Base-by-base conservation (phyloP, 106 monocot species). In the Platanthera zijinensis region DNA sequence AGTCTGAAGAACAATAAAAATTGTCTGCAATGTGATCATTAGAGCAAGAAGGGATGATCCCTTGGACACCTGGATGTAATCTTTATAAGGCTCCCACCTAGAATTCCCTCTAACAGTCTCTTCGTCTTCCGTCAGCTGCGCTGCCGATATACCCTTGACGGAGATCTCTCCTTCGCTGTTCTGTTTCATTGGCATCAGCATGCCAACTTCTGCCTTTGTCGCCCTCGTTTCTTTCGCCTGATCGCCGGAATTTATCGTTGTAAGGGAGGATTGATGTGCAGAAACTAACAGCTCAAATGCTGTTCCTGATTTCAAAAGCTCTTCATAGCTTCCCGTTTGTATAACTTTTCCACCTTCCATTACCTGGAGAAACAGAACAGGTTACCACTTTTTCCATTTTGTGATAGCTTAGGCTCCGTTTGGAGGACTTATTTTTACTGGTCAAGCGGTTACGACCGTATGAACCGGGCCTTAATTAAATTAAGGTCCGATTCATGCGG, bases 271-370 rank as follows among this genome's bases (percentile, higher is more conserved):
- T 21, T 84, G 80, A 75, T 96, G 95, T 77, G 95, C 90, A 76
- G 81, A 79, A 15, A 96, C 92, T 30, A 92, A 85, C 73, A 89
- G 82, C 63, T 96, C 88, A 62, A 96, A 96, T 67, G 84, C 79
- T n/a, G 89, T 93, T 7, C 89, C 92, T n/a, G 83, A 51, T 52
- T 78, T 74, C 50, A 92, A 68, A 66, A 96, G 90, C 19, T 85
- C 85, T 0, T 84, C 69, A 62, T 92, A 96, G 12, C 54, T 92
- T 71, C 95, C 95, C 61, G 79, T 77, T 77, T 92, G 90, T 67
- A 82, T 84, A 1, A 96, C 52, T 79, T 77, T 56, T 74, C 95
- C 92, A 62, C 74, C 76, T 62, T 90, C 84, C 82, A 96, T 92
- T 71, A 95, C 95, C 95, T 95, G 75, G 39, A 67, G 13, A 75